A percentile compares a stretch with the other conserved stretches of the same genome.
These are phyloP conservation scores for Thermochaetoides dissita DNA, from an alignment of 2,329 filamentous ascomycete genomes.

Conservation along the genomic window DNA sequence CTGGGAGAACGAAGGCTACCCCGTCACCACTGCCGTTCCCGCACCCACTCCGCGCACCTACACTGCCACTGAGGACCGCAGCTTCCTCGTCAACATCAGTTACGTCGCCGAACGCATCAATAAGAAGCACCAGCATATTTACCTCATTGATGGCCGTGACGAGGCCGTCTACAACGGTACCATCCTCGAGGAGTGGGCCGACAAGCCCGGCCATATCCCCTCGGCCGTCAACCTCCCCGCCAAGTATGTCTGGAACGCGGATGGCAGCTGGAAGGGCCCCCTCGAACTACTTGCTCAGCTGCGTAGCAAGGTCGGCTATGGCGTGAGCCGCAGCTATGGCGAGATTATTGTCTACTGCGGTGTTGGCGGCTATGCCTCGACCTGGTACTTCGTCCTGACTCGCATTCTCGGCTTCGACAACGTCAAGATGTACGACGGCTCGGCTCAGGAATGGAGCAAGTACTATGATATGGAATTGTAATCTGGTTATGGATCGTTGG, in stretches of 20 bases:
- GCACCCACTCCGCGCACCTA: constrained; percentile 2
- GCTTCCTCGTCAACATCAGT: constrained; percentile 10
- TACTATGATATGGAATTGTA: constrained; percentile 10
- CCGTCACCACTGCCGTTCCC: constrained; percentile 7
- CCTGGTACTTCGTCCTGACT: constrained; percentile 9
- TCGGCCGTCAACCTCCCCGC: constrained; percentile 9
- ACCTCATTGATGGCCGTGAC: constrained; percentile 10
- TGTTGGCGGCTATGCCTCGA: constrained; percentile 11
- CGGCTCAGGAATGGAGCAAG: constrained; percentile 9
- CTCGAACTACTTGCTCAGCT: constrained; percentile 8
- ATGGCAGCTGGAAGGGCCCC: constrained; percentile 11
- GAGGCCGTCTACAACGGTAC: constrained; percentile 10
- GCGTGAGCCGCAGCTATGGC: constrained; percentile 8
- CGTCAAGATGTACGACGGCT: constrained; percentile 9
- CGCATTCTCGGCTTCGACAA: constrained; percentile 10
- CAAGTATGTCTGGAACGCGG: constrained; percentile 9
- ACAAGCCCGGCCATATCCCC: constrained; percentile 11
- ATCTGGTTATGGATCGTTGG: neutral
- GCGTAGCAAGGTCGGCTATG: constrained; percentile 5
- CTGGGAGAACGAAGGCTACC: constrained; percentile 6
- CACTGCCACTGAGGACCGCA: constrained; percentile 7
- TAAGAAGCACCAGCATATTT: constrained; percentile 9
- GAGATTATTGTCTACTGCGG: constrained; percentile 11
- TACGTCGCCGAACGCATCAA: constrained; percentile 10
- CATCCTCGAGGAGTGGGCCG: constrained; percentile 10